Conservation (phyloP, 208 protist species). For the Acanthamoeba lenticulata region DNA sequence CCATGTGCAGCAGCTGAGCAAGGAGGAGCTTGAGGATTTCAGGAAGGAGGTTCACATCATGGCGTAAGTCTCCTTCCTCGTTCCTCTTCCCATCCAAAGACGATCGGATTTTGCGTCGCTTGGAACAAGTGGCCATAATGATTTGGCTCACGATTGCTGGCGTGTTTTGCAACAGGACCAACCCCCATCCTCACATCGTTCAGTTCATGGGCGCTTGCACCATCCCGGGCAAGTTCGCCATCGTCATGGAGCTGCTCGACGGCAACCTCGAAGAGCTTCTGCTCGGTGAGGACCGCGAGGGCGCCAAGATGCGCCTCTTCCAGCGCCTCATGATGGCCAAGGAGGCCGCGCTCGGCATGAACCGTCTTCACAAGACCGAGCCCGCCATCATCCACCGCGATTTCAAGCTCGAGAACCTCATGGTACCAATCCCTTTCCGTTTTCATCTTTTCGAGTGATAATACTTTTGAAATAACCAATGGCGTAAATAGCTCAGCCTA, state of each 20-base stretch:
- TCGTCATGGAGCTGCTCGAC: conserved; percentile 55
- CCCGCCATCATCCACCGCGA: conserved; percentile 81
- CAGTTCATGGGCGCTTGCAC: conserved; percentile 51
- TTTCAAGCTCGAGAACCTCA: conserved; percentile 70
- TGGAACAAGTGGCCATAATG: not conserved
- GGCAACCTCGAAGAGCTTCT: conserved; percentile 22
- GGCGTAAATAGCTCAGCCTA: no score
- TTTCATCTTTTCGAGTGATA: not conserved
- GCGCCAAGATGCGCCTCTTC: conserved; percentile 53
- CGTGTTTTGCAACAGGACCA: not conserved
- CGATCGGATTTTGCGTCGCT: no score
- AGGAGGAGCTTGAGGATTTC: conserved; percentile 37
- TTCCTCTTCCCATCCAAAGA: not conserved
- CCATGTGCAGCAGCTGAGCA: conserved; percentile 45
- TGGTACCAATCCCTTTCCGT: not conserved
- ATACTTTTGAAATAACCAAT: no score
- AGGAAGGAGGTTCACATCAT: conserved; percentile 43
- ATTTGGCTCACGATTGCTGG: not conserved
- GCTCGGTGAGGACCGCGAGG: not conserved
- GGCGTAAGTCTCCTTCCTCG: not conserved
- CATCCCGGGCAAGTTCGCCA: conserved; percentile 45
- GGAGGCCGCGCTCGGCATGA: conserved; percentile 78
- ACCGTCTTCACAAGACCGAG: conserved; percentile 77
- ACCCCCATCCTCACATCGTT: conserved; percentile 40
- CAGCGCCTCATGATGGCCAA: conserved; percentile 29